Base-by-base conservation (phyloP, 176 grass and related monocot species). In the Microstegium vimineum region DNA sequence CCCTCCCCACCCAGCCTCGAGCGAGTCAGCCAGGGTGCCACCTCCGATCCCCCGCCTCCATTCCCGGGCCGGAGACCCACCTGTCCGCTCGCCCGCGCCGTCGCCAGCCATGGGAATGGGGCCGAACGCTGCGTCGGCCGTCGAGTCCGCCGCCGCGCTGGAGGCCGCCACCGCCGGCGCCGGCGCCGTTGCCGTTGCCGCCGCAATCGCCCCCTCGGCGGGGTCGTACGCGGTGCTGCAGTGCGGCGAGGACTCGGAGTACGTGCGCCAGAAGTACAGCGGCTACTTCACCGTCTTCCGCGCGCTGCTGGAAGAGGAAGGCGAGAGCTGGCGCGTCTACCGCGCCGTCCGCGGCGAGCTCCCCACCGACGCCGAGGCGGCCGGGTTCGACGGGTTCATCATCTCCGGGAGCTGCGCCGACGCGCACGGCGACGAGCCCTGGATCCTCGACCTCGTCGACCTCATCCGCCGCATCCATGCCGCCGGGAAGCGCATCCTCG, bases 191-290 rank as follows among this genome's bases (percentile, higher is more conserved):
- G n/a, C n/a, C n/a, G n/a, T n/a, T n/a, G n/a, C n/a, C n/a, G n/a
- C n/a, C n/a, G n/a, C n/a, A n/a, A n/a, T n/a, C n/a, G n/a, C n/a
- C n/a, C n/a, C n/a, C 0, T 1, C 3, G 47, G 65, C 6, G 47
- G 46, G 16, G 1, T 85, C 72, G 46, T 98, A 88, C 78, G 95
- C 87, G 32, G 54, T 98, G 62, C 73, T 98, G 71, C 86, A 94
- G 75, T 98, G 95, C 86, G 95, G 92, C 2, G 95, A 94, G 81
- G 95, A 98, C 80, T 88, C 92, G 22, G 92, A 92, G 79, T 94
- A 93, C 78, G 95, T 98, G 79, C 89, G 78, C 38, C 84, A 92
- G 43, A 84, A 82, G 49, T 86, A 98, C 86, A 87, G 86, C 17
- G 95, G 95, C 1, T 98, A 98, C 90, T 94, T 94, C 79, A 33